phyloP scores from a whole-genome alignment of 805 yeast species.

The Kuraishia cidri region DNA sequence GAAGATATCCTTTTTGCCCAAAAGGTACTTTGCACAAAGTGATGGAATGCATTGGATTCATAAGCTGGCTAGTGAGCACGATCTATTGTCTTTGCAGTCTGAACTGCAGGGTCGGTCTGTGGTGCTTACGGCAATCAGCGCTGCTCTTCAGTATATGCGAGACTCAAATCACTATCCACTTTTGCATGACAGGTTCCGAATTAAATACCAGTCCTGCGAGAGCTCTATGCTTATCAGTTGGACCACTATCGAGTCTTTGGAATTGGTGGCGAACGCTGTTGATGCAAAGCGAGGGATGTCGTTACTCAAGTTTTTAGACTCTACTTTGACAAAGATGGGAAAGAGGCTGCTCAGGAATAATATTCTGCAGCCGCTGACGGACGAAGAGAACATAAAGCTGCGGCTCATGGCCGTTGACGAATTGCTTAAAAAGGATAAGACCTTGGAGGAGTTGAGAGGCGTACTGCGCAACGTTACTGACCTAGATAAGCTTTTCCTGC shows the following conservation, averaged over 20 bases:
- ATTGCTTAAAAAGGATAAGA: slow-evolving; percentile 12
- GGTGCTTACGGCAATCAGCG: slow-evolving; percentile 24
- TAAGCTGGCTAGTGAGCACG: too few relatives aligned
- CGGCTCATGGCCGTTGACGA: slow-evolving; percentile 29
- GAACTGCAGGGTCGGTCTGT: too few relatives aligned
- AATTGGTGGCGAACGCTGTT: slow-evolving; percentile 24
- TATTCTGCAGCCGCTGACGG: slow-evolving; percentile 38
- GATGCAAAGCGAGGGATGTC: slow-evolving; percentile 18
- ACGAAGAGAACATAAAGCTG: slow-evolving; percentile 20
- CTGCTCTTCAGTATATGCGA: slow-evolving; percentile 17
- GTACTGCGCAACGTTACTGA: slow-evolving; percentile 23
- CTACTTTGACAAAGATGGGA: slow-evolving; percentile 38
- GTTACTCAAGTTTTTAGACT: slow-evolving; percentile 25
- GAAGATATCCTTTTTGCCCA: too few relatives aligned
- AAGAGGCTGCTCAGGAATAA: slow-evolving; percentile 27
- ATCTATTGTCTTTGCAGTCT: too few relatives aligned
- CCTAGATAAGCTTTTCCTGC: slow-evolving; percentile 29
- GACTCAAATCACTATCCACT: slow-evolving; percentile 6
- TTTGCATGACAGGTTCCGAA: slow-evolving; percentile 20
- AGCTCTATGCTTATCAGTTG: slow-evolving; percentile 33
- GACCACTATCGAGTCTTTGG: slow-evolving; percentile 25
- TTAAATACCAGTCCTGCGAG: slow-evolving; percentile 27
- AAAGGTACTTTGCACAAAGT: too few relatives aligned
- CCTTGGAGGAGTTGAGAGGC: slow-evolving; percentile 9
- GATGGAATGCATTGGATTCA: too few relatives aligned